Base-by-base conservation (phyloP, 2,329 filamentous ascomycete genomes). In the Beauveria sp. region DNA sequence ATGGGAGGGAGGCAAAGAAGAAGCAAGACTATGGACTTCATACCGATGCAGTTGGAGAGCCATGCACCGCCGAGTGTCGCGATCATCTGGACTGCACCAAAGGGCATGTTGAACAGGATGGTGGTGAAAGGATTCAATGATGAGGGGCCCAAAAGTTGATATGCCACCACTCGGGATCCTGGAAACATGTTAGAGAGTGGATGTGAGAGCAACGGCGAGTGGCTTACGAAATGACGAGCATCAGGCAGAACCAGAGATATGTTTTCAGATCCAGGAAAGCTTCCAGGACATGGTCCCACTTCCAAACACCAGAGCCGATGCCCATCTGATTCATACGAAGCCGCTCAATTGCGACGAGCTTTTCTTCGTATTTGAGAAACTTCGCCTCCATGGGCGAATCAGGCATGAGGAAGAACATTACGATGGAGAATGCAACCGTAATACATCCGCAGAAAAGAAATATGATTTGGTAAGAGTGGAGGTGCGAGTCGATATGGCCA, bases 361-460 rank as follows among this genome's bases (percentile, higher is more conserved):
- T 84, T 55, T 87, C 83, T 24, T 81, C 74, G 10, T 80, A 76
- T 0, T 72, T 75, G 8, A 87, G 73, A 62, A 85, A 86, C 24
- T 79, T 80, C 1, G 83, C 78, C 45, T 81, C 77, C 71, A 85
- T 80, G 0, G 85, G 85, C 0, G 82, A 85, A 67, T 88, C 85
- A 0, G 86, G 86, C 76, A 88, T 83, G 52, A 80, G 78, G 26
- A 79, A 42, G 38, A 83, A 77, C 5, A 88, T 79, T 14, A 80
- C 67, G 0, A 76, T 54, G 0, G 72, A 71, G 40, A 81, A 73
- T 24, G 80, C 79, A 20, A 83, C 77, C 0, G 80, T 79, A 67
- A 76, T 65, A 1, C 62, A 58, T 1, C 73, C 73, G 38, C 72
- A 75, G 31, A 72, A 74, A 1, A 74, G 67, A 28, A 74, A 74